Conservation (phyloP, 805 yeast genomes). For the Vanderwaltozyma tropicalis region DNA sequence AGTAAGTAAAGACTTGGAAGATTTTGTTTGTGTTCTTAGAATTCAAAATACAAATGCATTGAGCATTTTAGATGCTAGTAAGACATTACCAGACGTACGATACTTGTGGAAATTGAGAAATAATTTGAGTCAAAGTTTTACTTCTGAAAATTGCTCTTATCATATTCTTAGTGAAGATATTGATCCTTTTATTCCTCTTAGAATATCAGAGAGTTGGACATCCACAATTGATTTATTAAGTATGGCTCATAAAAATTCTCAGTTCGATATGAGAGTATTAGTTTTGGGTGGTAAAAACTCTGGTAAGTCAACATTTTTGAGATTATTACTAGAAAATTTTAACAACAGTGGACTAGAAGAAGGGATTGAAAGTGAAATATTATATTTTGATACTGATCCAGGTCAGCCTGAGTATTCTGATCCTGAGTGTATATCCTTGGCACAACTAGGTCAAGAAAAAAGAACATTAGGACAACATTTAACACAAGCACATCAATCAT, state of each 20-base stretch:
- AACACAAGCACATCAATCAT: conserved; percentile 12
- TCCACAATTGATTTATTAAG: conserved; percentile 13
- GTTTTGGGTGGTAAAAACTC: conserved; percentile 50
- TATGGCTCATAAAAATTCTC: conserved; percentile 15
- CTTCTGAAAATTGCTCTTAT: conserved; percentile 7
- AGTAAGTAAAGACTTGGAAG: conserved; percentile 7
- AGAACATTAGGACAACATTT: conserved; percentile 17
- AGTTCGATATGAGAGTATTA: conserved; percentile 25
- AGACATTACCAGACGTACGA: conserved; percentile 12
- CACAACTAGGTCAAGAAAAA: conserved; percentile 17
- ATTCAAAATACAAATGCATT: conserved; percentile 9
- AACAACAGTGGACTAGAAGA: conserved; percentile 7
- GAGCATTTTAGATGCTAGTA: conserved; percentile 9
- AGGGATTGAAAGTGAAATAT: conserved; percentile 8
- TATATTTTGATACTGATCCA: conserved; percentile 71
- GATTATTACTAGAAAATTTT: conserved; percentile 42
- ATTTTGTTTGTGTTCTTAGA: conserved; percentile 16
- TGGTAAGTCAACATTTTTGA: conserved; percentile 70
- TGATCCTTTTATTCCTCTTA: conserved; percentile 10
- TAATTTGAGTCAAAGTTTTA: background rate
- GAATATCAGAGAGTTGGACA: conserved; percentile 16
- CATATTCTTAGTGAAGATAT: conserved; percentile 6
- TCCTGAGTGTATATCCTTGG: conserved; percentile 61
- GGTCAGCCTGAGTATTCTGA: conserved; percentile 74
- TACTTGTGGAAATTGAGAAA: conserved; percentile 17